Base-by-base conservation (phyloP, 176 grass and related monocot genomes). In the Tillandsia leiboldiana region DNA sequence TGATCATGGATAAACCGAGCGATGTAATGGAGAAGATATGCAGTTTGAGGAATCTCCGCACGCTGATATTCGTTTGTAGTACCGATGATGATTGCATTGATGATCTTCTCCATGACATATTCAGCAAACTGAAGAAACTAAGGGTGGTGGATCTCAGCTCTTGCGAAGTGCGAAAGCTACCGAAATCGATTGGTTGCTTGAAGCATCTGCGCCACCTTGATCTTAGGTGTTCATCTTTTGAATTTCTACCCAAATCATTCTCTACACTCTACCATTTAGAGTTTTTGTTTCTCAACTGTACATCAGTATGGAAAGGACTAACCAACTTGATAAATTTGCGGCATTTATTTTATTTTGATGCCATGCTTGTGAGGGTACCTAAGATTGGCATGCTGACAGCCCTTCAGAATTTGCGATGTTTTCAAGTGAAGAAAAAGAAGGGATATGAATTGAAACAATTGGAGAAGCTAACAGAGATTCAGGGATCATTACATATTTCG, bases 381-480 rank as follows among this genome's bases (percentile, higher is more conserved):
- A 0, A 69, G 10, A 49, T 80, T 13, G 51, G 71, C 8, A 77
- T 51, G 15, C 13, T 83, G 49, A 51, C 2, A 0, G 70, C 18
- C 18, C 73, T 84, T 49, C 47, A 49, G 10, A 12, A 48, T 6
- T 5, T 84, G 6, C 0, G 1, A 0, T 0, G 1, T 3, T 75
- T 79, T 18, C 63, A 0, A 0, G 68, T 77, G 10, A 9, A 15
- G 5, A 73, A 11, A 1, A 3, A 4, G 29, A 7, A 0, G 1
- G 63, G 76, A 24, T 63, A 63, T 26, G 67, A 87, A 51, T 48
- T 76, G 27, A 51, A 72, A 3, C 76, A 83, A 23, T 70, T 87
- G 5, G 49, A 68, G 68, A 22, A 48, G 13, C 26, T 87, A 11
- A 50, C 23, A 1, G 50, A 79, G 26, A 59, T 87, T 64, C 70